A percentile compares a stretch with the other conserved stretches of the same genome.
Conservation (phyloP, 2,329 filamentous ascomycete genomes). For the Albophoma yamanashiensis region DNA sequence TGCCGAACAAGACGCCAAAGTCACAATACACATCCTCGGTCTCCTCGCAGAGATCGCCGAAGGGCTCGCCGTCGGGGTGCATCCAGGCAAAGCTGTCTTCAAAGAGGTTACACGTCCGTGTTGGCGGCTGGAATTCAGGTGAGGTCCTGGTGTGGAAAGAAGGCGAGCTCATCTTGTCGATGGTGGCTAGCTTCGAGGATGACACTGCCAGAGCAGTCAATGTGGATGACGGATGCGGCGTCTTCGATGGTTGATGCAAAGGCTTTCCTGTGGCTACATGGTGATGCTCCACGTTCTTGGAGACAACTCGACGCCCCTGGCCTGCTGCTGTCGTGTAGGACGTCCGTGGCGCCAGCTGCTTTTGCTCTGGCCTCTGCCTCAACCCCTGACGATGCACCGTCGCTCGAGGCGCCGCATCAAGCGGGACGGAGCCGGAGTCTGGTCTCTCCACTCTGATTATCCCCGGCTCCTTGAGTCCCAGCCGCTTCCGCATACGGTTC, state of each 20-base stretch:
- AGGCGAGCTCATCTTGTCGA: background rate
- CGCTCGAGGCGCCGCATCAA: background rate
- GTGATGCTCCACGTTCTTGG: background rate
- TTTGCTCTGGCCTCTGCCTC: background rate
- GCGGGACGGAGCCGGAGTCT: background rate
- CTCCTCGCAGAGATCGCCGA: constrained; percentile 30
- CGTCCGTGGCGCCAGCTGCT: too few species aligned
- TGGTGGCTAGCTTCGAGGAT: background rate
- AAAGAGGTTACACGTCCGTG: constrained; percentile 18
- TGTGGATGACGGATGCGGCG: background rate
- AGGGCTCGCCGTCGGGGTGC: constrained; percentile 31
- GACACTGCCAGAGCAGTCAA: background rate
- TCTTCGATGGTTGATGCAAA: background rate
- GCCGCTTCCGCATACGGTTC: constrained; percentile 44
- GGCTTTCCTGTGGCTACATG: background rate
- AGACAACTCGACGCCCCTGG: background rate
- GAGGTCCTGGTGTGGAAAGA: background rate
- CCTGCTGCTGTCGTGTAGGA: background rate
- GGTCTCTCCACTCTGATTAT: background rate
- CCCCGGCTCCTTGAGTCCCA: constrained; percentile 13
- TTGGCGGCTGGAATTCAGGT: background rate
- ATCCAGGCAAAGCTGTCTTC: constrained; percentile 41
- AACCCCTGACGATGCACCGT: background rate
- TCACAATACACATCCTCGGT: constrained; percentile 43
- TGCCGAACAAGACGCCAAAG: constrained; percentile 37